Evolutionary conservation across 768 basidiomycete species (phyloP).

Genomic region (Butyriboletus loyo): DNA sequence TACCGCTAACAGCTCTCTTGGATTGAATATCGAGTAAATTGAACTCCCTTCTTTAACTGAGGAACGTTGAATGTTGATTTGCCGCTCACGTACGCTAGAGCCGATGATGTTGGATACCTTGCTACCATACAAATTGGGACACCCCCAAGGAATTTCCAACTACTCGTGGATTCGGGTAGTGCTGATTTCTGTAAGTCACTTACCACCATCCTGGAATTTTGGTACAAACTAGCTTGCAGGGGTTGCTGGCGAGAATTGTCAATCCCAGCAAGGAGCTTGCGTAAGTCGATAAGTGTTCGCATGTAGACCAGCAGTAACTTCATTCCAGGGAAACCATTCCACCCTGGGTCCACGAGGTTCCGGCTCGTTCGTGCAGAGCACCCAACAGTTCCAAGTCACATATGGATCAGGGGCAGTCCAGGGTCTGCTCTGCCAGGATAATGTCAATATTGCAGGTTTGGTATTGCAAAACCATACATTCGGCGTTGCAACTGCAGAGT

Average conservation of each 20-base stretch:
- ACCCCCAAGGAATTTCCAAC: conserved; percentile 50
- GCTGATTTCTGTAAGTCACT: conserved; percentile 53
- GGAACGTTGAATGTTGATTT: neutral
- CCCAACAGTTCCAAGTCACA: conserved; percentile 52
- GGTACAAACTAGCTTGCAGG: conserved; percentile 8
- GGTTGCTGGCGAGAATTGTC: conserved; percentile 57
- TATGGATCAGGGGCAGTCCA: conserved; percentile 71
- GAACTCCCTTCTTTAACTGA: neutral
- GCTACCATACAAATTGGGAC: conserved; percentile 66
- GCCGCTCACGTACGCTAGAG: conserved; percentile 27
- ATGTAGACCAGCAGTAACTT: conserved; percentile 16
- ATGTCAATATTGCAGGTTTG: conserved; percentile 62
- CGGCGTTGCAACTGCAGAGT: conserved; percentile 62
- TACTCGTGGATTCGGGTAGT: conserved; percentile 71
- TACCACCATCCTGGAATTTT: neutral
- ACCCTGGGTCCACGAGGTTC: conserved; percentile 64
- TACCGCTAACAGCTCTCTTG: conserved; percentile 52
- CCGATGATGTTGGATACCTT: conserved; percentile 54
- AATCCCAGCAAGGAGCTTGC: conserved; percentile 40
- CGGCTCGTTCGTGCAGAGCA: conserved; percentile 55
- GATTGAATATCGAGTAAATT: conserved; percentile 66
- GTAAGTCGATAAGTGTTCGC: conserved; percentile 28
- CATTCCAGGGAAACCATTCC: conserved; percentile 54
- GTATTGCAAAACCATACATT: conserved; percentile 57
- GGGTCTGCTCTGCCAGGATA: conserved; percentile 62